phyloP scores from a whole-genome alignment of 176 grass and related monocot genomes.

The Eleusine coracana region DNA sequence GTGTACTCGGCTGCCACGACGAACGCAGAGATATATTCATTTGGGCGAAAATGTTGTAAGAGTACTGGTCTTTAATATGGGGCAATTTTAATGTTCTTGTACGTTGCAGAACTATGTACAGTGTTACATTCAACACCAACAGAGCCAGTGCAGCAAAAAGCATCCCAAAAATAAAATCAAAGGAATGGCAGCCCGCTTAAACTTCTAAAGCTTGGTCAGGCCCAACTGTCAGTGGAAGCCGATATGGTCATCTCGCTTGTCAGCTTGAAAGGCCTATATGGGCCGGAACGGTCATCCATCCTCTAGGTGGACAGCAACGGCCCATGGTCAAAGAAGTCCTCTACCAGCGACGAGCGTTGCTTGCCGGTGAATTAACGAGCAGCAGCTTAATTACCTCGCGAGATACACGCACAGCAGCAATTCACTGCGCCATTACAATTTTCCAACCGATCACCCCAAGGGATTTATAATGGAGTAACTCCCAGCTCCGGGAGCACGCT shows the following conservation, averaged over 20 bases:
- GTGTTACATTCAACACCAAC: neutral
- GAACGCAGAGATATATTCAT: neutral
- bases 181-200: no score
- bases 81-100: neutral
- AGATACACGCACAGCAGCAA: neutral
- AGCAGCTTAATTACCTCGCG: neutral
- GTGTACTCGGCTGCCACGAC: neutral
- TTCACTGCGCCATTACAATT: neutral
- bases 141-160: neutral
- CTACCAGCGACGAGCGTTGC: neutral
- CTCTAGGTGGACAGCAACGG: no score
- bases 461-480: conserved; percentile 20
- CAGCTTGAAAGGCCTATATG: neutral
- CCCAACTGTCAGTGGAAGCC: neutral
- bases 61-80: no score
- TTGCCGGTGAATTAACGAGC: neutral
- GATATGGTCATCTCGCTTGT: no score
- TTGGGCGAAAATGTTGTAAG: neutral
- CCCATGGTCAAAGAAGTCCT: neutral
- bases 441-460: neutral
- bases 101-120: neutral
- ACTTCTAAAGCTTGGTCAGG: neutral
- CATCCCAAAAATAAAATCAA: neutral
- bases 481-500: neutral
- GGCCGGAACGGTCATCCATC: no score